Conservation (phyloP, 2,329 filamentous ascomycete genomes). For the Neopestalotiopsis sp. region DNA sequence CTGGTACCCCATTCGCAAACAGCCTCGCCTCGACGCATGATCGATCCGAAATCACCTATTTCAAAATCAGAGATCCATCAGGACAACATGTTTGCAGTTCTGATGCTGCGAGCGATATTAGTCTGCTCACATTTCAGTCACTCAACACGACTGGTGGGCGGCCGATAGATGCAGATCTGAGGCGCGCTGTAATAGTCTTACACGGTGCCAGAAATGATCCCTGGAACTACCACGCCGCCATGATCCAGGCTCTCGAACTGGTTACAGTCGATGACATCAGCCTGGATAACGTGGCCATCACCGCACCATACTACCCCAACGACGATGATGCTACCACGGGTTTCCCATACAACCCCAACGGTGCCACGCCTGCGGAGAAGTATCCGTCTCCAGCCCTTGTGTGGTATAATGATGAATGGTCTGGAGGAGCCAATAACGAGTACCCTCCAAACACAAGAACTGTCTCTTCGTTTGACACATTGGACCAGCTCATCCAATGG, state of each 20-base stretch:
- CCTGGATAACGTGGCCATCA: conserved; percentile 13
- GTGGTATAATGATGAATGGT: conserved; percentile 19
- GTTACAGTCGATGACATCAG: background rate
- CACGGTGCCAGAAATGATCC: conserved; percentile 14
- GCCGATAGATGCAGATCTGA: conserved; percentile 5
- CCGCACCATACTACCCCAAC: conserved; percentile 21
- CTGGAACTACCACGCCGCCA: conserved; percentile 16
- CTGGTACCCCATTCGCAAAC: conserved; percentile 12
- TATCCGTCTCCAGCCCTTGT: conserved; percentile 20
- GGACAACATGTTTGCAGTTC: conserved; percentile 17
- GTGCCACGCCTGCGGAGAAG: conserved; percentile 3
- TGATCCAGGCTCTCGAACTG: conserved; percentile 12
- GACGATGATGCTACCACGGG: conserved; percentile 17
- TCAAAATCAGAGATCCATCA: conserved; percentile 19
- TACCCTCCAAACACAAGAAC: conserved; percentile 13
- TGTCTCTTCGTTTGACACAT: conserved; percentile 16
- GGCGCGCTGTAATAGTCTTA: conserved; percentile 15
- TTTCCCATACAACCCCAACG: conserved; percentile 17
- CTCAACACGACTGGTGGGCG: conserved; percentile 15
- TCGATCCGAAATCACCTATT: conserved; percentile 15
- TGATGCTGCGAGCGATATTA: conserved; percentile 16
- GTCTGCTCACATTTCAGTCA: conserved; percentile 17
- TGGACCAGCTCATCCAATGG: conserved; percentile 21
- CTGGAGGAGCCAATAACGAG: conserved; percentile 20
- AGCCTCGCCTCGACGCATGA: conserved; percentile 15